Evolutionary conservation across 2,329 filamentous ascomycete species (phyloP), one percentile per base, ranked within the genome.

Genomic region (Cercospora sp.): DNA sequence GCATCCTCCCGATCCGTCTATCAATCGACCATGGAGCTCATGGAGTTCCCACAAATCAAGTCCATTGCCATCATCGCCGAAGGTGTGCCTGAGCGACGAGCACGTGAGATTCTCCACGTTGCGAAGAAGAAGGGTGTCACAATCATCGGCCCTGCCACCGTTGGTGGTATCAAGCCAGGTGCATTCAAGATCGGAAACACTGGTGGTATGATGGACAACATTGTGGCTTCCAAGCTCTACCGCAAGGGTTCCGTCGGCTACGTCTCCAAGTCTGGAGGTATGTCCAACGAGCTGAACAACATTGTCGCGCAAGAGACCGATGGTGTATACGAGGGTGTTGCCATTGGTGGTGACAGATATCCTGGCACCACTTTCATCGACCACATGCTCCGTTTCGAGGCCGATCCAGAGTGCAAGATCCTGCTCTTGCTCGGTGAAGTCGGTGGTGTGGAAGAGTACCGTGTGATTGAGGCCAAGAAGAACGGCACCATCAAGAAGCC

Each of bases 121-220:
- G 95, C 95, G 75, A 88, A 95, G 86, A 94, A 97, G 89, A 99
- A 98, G 91, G 94, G 94, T 72, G 91, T 99, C 80, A 97, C 94
- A 83, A 99, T 99, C 82, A 97, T 99, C 79, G 95, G 95, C 73
- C 95, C 95, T 73, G 95, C 95, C 77, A 99, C 95, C 66, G 95
- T 99, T 72, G 95, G 95, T 89, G 95, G 95, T 79, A 98, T 99
- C 86, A 99, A 98, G 89, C 95, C 95, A 71, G 95, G 95, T 82
- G 92, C 92, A 81, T 99, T 94, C 91, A 99, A 98, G 89, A 99
- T 99, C 74, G 95, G 95, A 82, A 99, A 99, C 89, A 99, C 95
- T 78, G 95, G 95, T 88, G 95, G 95, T 83, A 99, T 99, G 95
- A 99, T 99, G 95, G 95, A 99, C 89, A 99, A 99, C 89, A 99